A percentile compares a stretch with the other conserved stretches of the same genome.
These are phyloP conservation scores for Herpotrichia juniperi DNA, from an alignment of 2,329 filamentous ascomycete species.

Conservation along the genomic window DNA sequence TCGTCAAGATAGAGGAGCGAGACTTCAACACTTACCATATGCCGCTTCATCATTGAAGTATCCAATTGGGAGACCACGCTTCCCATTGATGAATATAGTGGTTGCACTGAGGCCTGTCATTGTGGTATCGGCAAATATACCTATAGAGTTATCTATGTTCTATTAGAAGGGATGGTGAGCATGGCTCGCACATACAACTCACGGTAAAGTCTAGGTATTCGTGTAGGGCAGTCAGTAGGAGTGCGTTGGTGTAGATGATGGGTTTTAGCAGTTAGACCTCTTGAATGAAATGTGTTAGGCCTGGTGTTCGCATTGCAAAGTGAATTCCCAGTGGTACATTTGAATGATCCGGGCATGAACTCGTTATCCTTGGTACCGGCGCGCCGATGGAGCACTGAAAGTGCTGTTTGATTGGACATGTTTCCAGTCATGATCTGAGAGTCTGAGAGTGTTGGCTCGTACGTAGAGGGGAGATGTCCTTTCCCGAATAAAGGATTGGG, in stretches of 20 bases:
- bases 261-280: neutral
- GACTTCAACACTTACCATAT: neutral
- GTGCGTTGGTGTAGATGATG: neutral
- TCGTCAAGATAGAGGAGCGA: too few relatives aligned
- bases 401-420: neutral
- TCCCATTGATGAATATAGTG: neutral
- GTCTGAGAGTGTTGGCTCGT: neutral
- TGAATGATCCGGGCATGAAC: neutral
- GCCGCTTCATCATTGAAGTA: neutral
- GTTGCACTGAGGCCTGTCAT: neutral
- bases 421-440: neutral
- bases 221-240: neutral
- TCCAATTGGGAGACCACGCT: neutral
- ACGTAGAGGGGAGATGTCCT: neutral
- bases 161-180: neutral
- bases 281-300: neutral
- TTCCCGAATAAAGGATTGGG: neutral
- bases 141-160: neutral
- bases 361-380: neutral
- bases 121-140: neutral
- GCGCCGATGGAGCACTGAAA: conserved; percentile 1
- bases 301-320: neutral
- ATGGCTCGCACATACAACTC: neutral
- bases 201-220: neutral
- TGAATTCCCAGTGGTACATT: conserved; percentile 2